Evolutionary conservation across 495 filamentous ascomycete species (phyloP).

Genomic region (Aspergillus bridgeri): DNA sequence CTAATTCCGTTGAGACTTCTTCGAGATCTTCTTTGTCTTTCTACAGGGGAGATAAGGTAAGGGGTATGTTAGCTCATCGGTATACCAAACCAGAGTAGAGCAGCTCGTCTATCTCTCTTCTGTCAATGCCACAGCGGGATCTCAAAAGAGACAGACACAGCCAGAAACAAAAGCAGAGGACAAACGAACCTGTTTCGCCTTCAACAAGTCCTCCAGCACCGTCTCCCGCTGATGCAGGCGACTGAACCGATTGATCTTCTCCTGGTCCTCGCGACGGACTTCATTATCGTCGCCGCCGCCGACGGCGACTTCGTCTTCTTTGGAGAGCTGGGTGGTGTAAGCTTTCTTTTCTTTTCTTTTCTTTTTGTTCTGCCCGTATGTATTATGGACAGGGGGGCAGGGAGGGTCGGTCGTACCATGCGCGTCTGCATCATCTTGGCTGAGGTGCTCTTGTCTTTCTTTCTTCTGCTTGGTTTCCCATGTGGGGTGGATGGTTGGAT

Average conservation of each 20-base stretch:
- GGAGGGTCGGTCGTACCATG: conserved; percentile 30
- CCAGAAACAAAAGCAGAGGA: background rate
- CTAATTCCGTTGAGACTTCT: conserved; percentile 84
- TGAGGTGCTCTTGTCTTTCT: background rate
- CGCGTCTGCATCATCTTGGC: conserved; percentile 42
- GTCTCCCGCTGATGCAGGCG: conserved; percentile 84
- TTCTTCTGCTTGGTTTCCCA: conserved; percentile 1
- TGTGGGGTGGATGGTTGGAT: conserved; percentile 5
- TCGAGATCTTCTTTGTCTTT: conserved; percentile 98
- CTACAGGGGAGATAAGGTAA: conserved; percentile 40
- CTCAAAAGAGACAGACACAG: conserved; percentile 1
- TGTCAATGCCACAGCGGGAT: background rate
- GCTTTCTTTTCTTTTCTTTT: background rate
- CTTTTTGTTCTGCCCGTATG: conserved; percentile 8
- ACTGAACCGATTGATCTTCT: conserved; percentile 98
- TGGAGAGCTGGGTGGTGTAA: conserved; percentile 64
- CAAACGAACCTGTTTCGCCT: conserved; percentile 68
- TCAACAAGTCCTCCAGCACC: conserved; percentile 74
- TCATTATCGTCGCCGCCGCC: conserved; percentile 71
- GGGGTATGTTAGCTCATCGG: no score
- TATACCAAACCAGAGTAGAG: no score
- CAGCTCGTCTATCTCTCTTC: no score
- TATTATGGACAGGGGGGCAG: conserved; percentile 3
- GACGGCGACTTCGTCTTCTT: conserved; percentile 75
- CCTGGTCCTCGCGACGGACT: conserved; percentile 93